phyloP scores from a whole-genome alignment of 345 rosid species.

The Brassica cretica region DNA sequence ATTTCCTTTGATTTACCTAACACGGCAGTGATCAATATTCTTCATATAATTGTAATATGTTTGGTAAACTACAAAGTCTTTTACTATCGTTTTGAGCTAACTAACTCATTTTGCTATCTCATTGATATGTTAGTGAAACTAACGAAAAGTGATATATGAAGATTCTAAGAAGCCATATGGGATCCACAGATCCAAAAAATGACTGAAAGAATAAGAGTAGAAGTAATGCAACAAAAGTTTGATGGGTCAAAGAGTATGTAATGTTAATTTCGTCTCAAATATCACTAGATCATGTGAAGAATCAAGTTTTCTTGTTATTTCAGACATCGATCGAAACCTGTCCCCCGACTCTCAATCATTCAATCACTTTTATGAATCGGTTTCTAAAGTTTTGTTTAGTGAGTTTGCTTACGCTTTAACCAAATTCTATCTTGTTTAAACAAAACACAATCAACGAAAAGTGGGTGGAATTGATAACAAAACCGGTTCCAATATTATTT shows the following conservation, averaged over 20 bases:
- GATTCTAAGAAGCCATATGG: constrained; percentile 8
- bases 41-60: neutral
- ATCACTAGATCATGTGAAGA: neutral
- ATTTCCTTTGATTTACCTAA: neutral
- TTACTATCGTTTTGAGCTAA: neutral
- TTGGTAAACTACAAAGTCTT: neutral
- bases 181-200: constrained; percentile 26
- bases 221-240: constrained; percentile 52
- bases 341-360: neutral
- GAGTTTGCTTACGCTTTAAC: neutral
- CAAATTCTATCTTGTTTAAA: neutral
- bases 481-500: neutral
- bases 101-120: neutral
- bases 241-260: constrained; percentile 47
- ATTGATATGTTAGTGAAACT: neutral
- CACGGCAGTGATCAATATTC: neutral
- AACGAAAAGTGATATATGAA: neutral
- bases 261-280: neutral
- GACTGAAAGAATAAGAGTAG: constrained; percentile 36
- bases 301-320: neutral
- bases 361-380: neutral
- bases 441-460: neutral
- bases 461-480: neutral
- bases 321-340: neutral
- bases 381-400: neutral